Evolutionary conservation across 768 basidiomycete genomes (phyloP).

Genomic region (Tylopilus felleus): DNA sequence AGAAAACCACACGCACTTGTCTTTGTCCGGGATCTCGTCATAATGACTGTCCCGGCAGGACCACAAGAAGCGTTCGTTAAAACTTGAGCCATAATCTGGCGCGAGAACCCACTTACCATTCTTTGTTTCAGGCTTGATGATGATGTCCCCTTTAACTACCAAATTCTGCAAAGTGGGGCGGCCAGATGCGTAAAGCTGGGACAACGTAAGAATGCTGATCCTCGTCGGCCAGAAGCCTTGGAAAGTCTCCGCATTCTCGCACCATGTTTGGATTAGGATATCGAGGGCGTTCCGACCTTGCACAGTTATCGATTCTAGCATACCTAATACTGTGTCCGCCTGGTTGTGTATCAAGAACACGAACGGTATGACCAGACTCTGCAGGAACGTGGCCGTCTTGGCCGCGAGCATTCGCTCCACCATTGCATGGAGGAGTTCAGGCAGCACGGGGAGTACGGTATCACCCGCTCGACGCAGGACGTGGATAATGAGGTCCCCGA

Average conservation of each 20-base stretch:
- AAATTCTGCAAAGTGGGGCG: slow-evolving; percentile 66
- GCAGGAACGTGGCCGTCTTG: slow-evolving; percentile 87
- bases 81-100: slow-evolving; percentile 5
- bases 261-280: slow-evolving; percentile 89
- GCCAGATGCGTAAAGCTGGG: slow-evolving; percentile 64
- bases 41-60: slow-evolving; percentile 65
- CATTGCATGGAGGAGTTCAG: slow-evolving; percentile 84
- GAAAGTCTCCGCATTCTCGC: slow-evolving; percentile 91
- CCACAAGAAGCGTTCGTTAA: slow-evolving; percentile 13
- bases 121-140: slow-evolving; percentile 75
- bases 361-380: slow-evolving; percentile 91
- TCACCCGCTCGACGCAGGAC: slow-evolving; percentile 81
- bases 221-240: slow-evolving; percentile 93
- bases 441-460: slow-evolving; percentile 77
- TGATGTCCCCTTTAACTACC: slow-evolving; percentile 87
- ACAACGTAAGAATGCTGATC: slow-evolving; percentile 79
- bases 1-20: slow-evolving; percentile 53
- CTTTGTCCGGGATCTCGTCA: slow-evolving; percentile 92
- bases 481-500: slow-evolving; percentile 95
- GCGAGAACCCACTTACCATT: slow-evolving; percentile 57
- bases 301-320: slow-evolving; percentile 67
- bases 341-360: slow-evolving; percentile 91
- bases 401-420: slow-evolving; percentile 76
- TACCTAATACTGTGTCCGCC: slow-evolving; percentile 69
- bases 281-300: slow-evolving; percentile 70